A percentile compares a stretch with the other conserved stretches of the same genome.
Evolutionary conservation across 2,329 filamentous ascomycete species (phyloP).

Genomic region (Acarospora socialis): DNA sequence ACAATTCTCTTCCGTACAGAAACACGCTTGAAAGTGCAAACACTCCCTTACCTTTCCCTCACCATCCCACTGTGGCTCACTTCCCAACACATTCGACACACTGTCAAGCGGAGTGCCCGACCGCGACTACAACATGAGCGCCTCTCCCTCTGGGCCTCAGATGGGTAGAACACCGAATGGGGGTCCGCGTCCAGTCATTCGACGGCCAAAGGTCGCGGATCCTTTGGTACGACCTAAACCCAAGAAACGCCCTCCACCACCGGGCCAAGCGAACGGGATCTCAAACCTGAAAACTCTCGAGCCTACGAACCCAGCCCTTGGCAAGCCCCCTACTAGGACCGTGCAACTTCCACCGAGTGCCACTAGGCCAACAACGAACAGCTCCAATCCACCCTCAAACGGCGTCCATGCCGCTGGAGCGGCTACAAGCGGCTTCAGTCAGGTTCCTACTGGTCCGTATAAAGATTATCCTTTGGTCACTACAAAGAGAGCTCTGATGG

Average conservation of each 20-base stretch:
- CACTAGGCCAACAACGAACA: constrained; percentile 17
- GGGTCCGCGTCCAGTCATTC: constrained; percentile 28
- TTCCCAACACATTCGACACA: too few species aligned
- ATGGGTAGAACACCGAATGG: constrained; percentile 35
- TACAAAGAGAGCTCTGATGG: constrained; percentile 65
- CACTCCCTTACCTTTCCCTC: too few species aligned
- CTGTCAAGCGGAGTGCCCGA: too few species aligned
- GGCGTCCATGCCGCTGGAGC: too few species aligned
- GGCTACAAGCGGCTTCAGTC: constrained; percentile 29
- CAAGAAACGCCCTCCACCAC: constrained; percentile 19
- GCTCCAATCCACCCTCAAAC: constrained; percentile 13
- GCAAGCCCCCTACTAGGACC: constrained; percentile 12
- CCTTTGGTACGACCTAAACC: constrained; percentile 52
- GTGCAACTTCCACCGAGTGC: constrained; percentile 15
- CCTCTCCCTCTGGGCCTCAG: constrained; percentile 28
- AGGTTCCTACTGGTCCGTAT: constrained; percentile 26
- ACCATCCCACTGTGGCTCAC: too few species aligned
- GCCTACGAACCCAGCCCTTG: too few species aligned
- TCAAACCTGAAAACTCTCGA: too few species aligned
- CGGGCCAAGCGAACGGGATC: too few species aligned
- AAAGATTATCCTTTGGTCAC: constrained; percentile 59
- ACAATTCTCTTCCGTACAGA: too few species aligned
- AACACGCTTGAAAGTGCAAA: too few species aligned
- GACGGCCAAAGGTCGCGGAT: constrained; percentile 40
- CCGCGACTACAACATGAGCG: constrained; percentile 20